Conservation (phyloP, 768 basidiomycete genomes). For the Serpula lacrymans region DNA sequence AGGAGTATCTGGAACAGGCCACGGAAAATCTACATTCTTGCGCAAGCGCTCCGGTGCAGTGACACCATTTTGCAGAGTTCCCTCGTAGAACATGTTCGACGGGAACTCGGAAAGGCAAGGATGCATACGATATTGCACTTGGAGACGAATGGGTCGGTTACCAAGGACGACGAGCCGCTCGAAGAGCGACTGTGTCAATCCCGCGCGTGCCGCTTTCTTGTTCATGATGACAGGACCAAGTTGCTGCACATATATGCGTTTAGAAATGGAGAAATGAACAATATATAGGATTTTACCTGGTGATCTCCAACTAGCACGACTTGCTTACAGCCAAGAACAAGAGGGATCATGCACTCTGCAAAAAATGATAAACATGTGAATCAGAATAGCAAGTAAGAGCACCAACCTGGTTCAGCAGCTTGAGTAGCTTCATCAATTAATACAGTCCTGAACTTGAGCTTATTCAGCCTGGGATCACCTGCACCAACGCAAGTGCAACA, state of each 20-base stretch:
- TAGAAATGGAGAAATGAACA: constrained; percentile 4
- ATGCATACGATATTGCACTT: constrained; percentile 99
- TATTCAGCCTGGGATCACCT: constrained; percentile 93
- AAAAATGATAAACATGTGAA: constrained; percentile 9
- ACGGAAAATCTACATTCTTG: constrained; percentile 99
- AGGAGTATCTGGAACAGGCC: constrained; percentile 95
- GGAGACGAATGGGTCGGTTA: constrained; percentile 95
- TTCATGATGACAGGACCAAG: constrained; percentile 99
- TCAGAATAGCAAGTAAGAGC: constrained; percentile 2
- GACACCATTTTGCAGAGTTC: constrained; percentile 97
- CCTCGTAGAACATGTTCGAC: constrained; percentile 99
- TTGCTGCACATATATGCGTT: constrained; percentile 49
- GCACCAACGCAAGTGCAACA: constrained; percentile 98
- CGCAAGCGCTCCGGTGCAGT: constrained; percentile 95
- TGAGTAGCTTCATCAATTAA: constrained; percentile 99
- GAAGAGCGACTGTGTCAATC: constrained; percentile 96
- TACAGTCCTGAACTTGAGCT: constrained; percentile 97
- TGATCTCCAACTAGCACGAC: constrained; percentile 98
- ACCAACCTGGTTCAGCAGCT: constrained; percentile 89
- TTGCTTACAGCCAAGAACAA: constrained; percentile 97
- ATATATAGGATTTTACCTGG: constrained; percentile 31
- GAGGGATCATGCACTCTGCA: constrained; percentile 97
- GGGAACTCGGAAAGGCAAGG: constrained; percentile 99
- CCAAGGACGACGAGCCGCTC: constrained; percentile 94
- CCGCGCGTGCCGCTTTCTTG: constrained; percentile 99